These are phyloP conservation scores for Rosa chinensis DNA, from an alignment of 306 rosid species.

Conservation along the genomic window DNA sequence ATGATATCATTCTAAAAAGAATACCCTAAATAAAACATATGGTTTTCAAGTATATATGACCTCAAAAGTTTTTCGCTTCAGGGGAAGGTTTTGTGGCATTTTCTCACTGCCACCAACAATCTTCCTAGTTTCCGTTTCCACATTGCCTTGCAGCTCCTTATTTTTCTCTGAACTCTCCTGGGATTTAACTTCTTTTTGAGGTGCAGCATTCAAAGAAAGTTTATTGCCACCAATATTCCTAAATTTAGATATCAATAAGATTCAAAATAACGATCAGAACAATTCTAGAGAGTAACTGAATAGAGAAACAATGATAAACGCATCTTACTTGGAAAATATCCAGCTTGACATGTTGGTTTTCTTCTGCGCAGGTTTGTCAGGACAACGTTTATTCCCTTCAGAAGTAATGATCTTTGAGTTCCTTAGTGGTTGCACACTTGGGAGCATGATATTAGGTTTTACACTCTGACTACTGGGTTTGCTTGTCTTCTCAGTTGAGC, in stretches of 20 bases:
- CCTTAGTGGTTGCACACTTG: constrained; percentile 36
- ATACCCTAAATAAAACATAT: constrained; percentile 4
- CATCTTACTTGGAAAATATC: constrained; percentile 48
- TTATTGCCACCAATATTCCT: constrained; percentile 44
- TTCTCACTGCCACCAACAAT: constrained; percentile 40
- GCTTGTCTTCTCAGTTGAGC: constrained; percentile 41
- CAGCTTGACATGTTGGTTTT: constrained; percentile 47
- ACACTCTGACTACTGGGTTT: constrained; percentile 32
- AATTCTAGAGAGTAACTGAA: constrained; percentile 11
- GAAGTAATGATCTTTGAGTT: constrained; percentile 37
- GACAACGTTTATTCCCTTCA: constrained; percentile 49
- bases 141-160: constrained; percentile 34
- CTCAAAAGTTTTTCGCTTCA: constrained; percentile 71
- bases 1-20: constrained; percentile 13
- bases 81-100: constrained; percentile 30
- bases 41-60: constrained; percentile 32
- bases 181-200: constrained; percentile 38
- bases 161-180: constrained; percentile 31
- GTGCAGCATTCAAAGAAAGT: constrained; percentile 34
- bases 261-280: constrained; percentile 18
- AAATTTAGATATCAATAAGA: constrained; percentile 22
- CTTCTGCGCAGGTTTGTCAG: constrained; percentile 42
- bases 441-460: constrained; percentile 38
- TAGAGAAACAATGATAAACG: constrained; percentile 9
- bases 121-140: constrained; percentile 36